Evolutionary conservation across 2,329 filamentous ascomycete species (phyloP), one percentile per base, ranked within the genome.

Genomic region (Hymenoscyphus repandus): DNA sequence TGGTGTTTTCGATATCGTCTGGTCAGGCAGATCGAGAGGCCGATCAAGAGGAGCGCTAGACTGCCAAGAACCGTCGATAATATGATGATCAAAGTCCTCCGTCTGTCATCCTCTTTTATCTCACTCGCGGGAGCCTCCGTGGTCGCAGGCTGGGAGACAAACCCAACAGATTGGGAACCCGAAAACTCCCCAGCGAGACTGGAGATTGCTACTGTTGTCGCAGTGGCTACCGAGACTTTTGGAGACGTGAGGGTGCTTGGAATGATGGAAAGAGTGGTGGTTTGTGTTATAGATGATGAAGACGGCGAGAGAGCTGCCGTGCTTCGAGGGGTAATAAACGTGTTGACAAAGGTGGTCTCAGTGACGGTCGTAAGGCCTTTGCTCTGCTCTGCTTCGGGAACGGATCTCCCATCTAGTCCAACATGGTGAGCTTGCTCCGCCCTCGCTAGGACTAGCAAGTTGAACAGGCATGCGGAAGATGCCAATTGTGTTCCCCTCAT

Each of bases 61-160:
- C 55, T 50, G n/a, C 63, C 62, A 15, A 66, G 52, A 13, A 65
- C 59, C 3, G 50, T 45, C 20, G 59, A 58, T 7, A 65, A 52
- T 40, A 64, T 52, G 20, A 64, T 62, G 11, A 63, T 50, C 40
- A 63, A 41, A 11, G 43, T 60, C 27, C 46, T 50, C 40, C 51
- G 53, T 18, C 34, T 30, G 15, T 47, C 30, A 38, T 37, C 20
- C 27, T 13, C 27, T 12, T 38, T 31, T n/a, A 13, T 15, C 6
- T 18, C 17, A 13, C 17, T 33, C 12, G 34, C 39, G 13, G 32
- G 27, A 2, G 39, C n/a, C 18, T 45, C 30, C 10, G 31, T 43
- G 11, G 39, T 33, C 30, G 49, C 43, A 20, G 46, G 52, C 45
- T 22, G n/a, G 31, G 32, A 30, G 12, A 17, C 5, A 44, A 30